phyloP scores from a whole-genome alignment of 23 red algal species.

The Gracilariopsis chorda region DNA sequence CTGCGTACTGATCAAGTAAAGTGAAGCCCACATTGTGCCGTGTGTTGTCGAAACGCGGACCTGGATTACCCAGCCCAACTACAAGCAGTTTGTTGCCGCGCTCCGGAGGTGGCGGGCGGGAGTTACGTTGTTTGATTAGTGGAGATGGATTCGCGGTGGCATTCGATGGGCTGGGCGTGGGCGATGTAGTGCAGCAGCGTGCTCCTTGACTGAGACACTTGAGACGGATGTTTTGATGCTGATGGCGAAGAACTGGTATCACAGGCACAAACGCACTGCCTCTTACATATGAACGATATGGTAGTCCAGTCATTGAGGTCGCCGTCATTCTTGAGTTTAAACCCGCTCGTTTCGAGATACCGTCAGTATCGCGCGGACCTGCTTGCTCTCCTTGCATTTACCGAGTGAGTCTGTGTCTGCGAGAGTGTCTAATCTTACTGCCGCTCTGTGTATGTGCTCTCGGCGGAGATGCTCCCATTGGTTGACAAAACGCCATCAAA shows the following conservation, averaged over 20 bases:
- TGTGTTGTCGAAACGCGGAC: conserved; percentile 63
- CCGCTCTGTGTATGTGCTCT: too few relatives aligned
- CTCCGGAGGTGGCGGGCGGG: not conserved
- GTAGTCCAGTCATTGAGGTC: too few relatives aligned
- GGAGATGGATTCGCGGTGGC: not conserved
- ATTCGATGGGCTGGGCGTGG: not conserved
- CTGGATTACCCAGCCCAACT: conserved; percentile 91
- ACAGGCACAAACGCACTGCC: not conserved
- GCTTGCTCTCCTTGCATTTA: too few relatives aligned
- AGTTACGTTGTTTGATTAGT: not conserved
- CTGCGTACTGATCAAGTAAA: conserved; percentile 64
- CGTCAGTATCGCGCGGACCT: too few relatives aligned
- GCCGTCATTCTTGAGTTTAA: too few relatives aligned
- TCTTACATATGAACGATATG: too few relatives aligned
- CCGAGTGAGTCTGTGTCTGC: too few relatives aligned
- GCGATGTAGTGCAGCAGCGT: not conserved
- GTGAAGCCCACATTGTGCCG: conserved; percentile 90
- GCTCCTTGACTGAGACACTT: not conserved
- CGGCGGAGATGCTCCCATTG: too few relatives aligned
- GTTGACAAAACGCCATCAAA: too few relatives aligned
- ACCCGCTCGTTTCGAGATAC: too few relatives aligned
- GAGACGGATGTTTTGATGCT: not conserved
- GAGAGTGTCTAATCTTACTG: too few relatives aligned
- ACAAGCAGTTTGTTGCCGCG: conserved; percentile 57
- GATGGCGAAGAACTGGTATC: not conserved